Base-by-base conservation (phyloP, 192 early-diverging fungal species). In the Polychytrium aggregatum region DNA sequence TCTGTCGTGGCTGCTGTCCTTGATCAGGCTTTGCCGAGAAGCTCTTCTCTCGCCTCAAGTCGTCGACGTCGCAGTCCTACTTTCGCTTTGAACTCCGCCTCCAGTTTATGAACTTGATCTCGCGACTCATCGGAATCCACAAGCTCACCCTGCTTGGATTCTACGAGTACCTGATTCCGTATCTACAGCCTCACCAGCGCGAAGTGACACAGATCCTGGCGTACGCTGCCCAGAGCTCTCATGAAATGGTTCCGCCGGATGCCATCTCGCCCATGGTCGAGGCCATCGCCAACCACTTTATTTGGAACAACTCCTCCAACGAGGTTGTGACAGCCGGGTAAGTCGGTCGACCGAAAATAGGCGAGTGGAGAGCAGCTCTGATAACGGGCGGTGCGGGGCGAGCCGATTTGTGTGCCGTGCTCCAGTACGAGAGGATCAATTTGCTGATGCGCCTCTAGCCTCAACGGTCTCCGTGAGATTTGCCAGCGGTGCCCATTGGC, bases 241-340 rank as follows among this genome's bases (percentile, higher is more conserved):
- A 99, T 62, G 77, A 89, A 10, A 72, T 99, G 16, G 79, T 94
- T 4, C 96, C 96, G 22, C 96, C 96, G 3, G 96, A 99, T 64
- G 81, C 74, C 2, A 65, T 97, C 41, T 79, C 85, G 57, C 79
- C 85, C 9, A 80, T 94, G 6, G 64, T 99, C n/a, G 81, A 83
- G 50, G 85, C 85, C 10, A 81, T 97, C 17, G 90, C 96, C 13
- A 87, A 99, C 65, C 88, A 87, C 70, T 99, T 99, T 79, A 84
- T 99, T 21, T 87, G 88, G 34, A 87, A 85, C 55, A 90, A 91
- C 61, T 82, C 77, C 35, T 68, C 93, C 7, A 76, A 79, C 5
- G 96, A 97, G 60, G 96, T 97, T 31, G 91, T 99, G 69, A 82
- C 85, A 14, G 94, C 92, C 4, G 96, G 93, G 59, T 71, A 67